phyloP scores from a whole-genome alignment of 108 stramenopile genomes.

The Nannochloropsis salina region DNA sequence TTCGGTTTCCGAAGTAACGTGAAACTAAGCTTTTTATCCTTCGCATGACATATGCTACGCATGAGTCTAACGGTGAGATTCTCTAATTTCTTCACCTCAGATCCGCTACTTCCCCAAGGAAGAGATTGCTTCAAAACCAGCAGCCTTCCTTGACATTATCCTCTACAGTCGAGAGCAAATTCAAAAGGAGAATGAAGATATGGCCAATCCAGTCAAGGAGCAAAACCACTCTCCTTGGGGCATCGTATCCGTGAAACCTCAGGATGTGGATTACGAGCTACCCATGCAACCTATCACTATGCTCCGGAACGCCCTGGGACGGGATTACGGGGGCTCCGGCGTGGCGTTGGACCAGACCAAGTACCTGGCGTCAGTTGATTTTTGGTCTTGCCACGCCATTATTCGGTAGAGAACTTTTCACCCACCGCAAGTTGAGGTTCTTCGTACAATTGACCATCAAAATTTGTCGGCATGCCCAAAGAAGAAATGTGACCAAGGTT shows the following conservation, averaged over 20 bases:
- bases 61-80: too few relatives aligned
- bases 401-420: conserved; percentile 21
- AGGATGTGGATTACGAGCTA: conserved; percentile 78
- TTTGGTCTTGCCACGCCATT: conserved; percentile 42
- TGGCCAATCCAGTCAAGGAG: not conserved
- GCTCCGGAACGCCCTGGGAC: conserved; percentile 92
- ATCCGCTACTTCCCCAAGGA: conserved; percentile 59
- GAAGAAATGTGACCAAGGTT: too few relatives aligned
- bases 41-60: not conserved
- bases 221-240: conserved; percentile 74
- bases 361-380: conserved; percentile 40
- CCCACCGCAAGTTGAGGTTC: too few relatives aligned
- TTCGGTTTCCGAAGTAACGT: not conserved
- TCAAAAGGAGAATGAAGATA: conserved; percentile 58
- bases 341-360: conserved; percentile 29
- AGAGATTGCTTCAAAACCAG: conserved; percentile 54
- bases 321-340: conserved; percentile 64
- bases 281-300: conserved; percentile 97
- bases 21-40: not conserved
- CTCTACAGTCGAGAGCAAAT: conserved; percentile 91
- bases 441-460: too few relatives aligned
- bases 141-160: conserved; percentile 82
- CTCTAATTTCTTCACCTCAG: not conserved
- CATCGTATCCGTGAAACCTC: conserved; percentile 93
- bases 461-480: too few relatives aligned